Evolutionary conservation across 306 rosid genomes (phyloP).

Genomic region (Mucuna pruriens): DNA sequence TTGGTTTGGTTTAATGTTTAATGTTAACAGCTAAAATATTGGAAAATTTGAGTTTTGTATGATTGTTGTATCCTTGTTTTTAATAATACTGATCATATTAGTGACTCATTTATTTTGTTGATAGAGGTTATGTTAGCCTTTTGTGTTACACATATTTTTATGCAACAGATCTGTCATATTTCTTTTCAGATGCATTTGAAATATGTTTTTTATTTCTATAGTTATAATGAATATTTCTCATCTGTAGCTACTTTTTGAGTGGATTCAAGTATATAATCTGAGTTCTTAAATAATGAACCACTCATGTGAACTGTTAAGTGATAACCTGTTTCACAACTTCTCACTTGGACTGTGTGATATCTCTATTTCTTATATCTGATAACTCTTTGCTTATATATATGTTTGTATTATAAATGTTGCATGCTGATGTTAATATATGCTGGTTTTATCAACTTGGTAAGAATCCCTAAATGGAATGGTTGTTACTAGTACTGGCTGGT

Average conservation of each 20-base stretch:
- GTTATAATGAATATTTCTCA: neutral
- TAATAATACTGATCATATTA: neutral
- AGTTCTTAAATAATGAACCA: slow-evolving; percentile 6
- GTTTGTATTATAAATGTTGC: neutral
- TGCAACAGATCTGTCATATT: neutral
- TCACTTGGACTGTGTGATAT: neutral
- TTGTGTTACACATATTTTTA: neutral
- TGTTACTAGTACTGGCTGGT: neutral
- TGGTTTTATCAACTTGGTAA: neutral
- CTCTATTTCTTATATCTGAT: neutral
- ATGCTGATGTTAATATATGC: neutral
- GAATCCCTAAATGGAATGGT: neutral
- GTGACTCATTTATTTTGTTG: neutral
- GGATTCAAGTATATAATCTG: neutral
- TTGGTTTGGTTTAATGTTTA: neutral
- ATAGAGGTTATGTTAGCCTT: neutral
- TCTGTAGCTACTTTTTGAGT: neutral
- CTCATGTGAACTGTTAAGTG: neutral
- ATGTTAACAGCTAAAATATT: neutral
- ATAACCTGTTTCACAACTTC: neutral
- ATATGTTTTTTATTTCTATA: slow-evolving; percentile 8
- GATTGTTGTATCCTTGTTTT: neutral
- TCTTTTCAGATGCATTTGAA: neutral
- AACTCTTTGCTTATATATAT: slow-evolving; percentile 1
- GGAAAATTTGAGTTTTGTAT: neutral